Evolutionary conservation across 2,329 filamentous ascomycete genomes (phyloP), one percentile per base, ranked within the genome.

Genomic region (Ceratocystis papillata): DNA sequence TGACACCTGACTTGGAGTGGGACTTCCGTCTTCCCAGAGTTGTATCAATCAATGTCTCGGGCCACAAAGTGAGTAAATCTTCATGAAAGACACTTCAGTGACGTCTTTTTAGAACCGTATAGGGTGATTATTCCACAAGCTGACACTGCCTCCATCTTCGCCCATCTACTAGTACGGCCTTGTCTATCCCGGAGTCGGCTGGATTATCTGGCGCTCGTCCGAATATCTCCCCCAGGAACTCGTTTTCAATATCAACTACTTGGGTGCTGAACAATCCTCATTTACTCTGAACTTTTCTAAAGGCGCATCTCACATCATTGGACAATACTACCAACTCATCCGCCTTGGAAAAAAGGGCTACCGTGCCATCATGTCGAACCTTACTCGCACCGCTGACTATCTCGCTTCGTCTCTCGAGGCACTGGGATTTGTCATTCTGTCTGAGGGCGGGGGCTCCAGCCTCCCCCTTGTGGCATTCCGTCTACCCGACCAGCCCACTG

Each of bases 241-340:
- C 25, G 90, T 97, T 72, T 97, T 97, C 84, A 96, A 96, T 81
- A 96, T 97, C 83, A 96, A 96, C 82, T 97, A 97, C 78, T 87
- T 96, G 5, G 93, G 93, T 62, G 92, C 93, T 10, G 90, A 96
- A 73, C 93, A 97, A 75, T 88, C 91, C 1, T 96, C 90, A 2
- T 96, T 96, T 78, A 96, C 93, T 0, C 85, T 97, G 68, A 97
- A 97, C 81, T 97, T 97, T 80, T 95, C 89, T 73, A 96, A 96
- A 76, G 92, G 92, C 67, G 93, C 93, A 12, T 90, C 88, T 5
- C 92, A 96, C 74, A 89, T 96, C 73, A 96, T 97, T 69, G 93
- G 90, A 33, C 93, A 97, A 77, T 97, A 96, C 79, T 96, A 97
- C 79, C 92, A 96, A 78, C 83, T 97, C 73, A 96, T 96, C 74